Evolutionary conservation across 208 protist species (phyloP).

Genomic region (Trypanosoma lewisi): DNA sequence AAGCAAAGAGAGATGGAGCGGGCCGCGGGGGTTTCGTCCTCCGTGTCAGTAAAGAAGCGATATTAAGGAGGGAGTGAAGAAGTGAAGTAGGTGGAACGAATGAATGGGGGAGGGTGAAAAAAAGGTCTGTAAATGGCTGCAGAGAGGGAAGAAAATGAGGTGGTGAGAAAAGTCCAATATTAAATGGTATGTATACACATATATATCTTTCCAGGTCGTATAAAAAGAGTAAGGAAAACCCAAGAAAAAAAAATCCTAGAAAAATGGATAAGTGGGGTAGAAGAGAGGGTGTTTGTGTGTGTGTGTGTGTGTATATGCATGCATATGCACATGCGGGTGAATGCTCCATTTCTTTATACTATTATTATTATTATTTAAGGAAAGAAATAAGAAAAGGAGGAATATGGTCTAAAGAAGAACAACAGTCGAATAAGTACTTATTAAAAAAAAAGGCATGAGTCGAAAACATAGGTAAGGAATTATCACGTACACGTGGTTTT

Average conservation of each 20-base stretch:
- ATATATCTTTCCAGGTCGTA: not conserved
- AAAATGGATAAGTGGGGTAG: not conserved
- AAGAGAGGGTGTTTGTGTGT: not conserved
- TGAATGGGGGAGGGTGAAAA: no score
- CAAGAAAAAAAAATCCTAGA: no score
- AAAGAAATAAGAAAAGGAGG: not conserved
- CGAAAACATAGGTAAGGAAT: not conserved
- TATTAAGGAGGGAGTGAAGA: conserved; percentile 10
- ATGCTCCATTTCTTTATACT: no score
- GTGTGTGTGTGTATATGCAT: conserved; percentile 6
- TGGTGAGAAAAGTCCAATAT: not conserved
- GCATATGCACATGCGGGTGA: no score
- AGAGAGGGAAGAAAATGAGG: not conserved
- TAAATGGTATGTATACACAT: conserved; percentile 1
- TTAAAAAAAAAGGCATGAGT: conserved; percentile 7
- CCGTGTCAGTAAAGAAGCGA: conserved; percentile 59
- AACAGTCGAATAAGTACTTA: conserved; percentile 15
- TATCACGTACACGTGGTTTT: not conserved
- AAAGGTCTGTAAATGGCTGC: not conserved
- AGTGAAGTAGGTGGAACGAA: not conserved
- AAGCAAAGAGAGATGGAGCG: conserved; percentile 64
- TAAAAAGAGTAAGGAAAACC: not conserved
- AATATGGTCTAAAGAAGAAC: not conserved
- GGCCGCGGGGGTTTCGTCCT: conserved; percentile 35
- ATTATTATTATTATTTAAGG: conserved; percentile 1